Evolutionary conservation across 1,284 basidiomycete species (phyloP), one percentile per base, ranked within the genome.

Genomic region (Ceratobasidium sp.): DNA sequence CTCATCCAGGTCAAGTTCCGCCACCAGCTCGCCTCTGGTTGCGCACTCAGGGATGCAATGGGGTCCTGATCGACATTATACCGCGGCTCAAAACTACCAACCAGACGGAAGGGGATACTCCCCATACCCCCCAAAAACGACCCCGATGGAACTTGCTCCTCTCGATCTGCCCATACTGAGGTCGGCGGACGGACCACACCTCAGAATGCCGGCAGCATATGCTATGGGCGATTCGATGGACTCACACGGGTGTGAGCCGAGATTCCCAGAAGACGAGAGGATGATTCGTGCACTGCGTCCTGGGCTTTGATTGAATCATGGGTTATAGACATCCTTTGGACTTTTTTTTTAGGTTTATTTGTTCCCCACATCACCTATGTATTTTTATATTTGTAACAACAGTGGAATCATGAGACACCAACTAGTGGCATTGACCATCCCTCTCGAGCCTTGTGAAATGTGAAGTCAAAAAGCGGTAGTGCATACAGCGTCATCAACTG

Each of bases 231-330:
- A 57, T 14, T 30, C 45, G 28, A 21, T 32, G 75, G 78, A 32
- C 76, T 79, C 30, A 76, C 79, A 80, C 69, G 69, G 75, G 53
- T 78, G 81, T 72, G 82, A 80, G 8, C 78, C 81, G n/a, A 83
- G 86, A 72, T 77, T 84, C 75, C 80, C 87, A 53, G 88, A 89
- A 80, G 88, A 89, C 77, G 84, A 88, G 77, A 82, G 87, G 58
- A 82, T 89, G 75, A 88, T 89, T 72, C 84, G 85, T 75, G 86
- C 88, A 82, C 78, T 89, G 72, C 81, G 81, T 71, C 81, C 82
- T 73, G 79, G 83, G 48, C 61, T 69, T 50, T 73, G 53, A 70
- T 41, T 32, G 14, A n/a, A 21, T 65, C 18, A 12, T 34, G n/a
- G 36, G 23, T 32, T 59, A 21, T 53, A 53, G 55, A 59, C 23